Conservation (phyloP, 345 rosid genomes). For the Populus deltoides region DNA sequence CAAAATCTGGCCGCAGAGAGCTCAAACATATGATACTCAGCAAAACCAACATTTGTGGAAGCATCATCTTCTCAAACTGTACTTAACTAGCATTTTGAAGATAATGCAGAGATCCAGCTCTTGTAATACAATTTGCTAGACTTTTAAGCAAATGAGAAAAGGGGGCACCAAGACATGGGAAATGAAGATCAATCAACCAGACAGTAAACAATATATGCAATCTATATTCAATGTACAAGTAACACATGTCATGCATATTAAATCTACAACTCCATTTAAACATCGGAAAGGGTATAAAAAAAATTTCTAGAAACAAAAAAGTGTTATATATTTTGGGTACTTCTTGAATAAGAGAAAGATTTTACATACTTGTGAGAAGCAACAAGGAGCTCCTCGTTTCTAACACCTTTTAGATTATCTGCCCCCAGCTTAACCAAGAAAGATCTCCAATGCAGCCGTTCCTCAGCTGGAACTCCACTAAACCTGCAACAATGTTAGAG, state of each 20-base stretch:
- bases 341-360: background rate
- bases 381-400: constrained; percentile 91
- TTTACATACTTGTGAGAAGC: constrained; percentile 83
- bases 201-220: too few relatives aligned
- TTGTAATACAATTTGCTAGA: background rate
- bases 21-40: background rate
- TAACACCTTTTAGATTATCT: constrained; percentile 83
- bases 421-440: constrained; percentile 92
- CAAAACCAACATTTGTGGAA: background rate
- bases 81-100: background rate
- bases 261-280: background rate
- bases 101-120: background rate
- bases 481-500: constrained; percentile 44
- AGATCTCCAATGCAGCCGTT: constrained; percentile 84
- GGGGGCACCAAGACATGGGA: background rate
- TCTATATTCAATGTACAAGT: background rate
- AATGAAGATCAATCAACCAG: background rate
- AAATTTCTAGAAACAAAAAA: background rate
- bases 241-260: background rate
- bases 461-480: constrained; percentile 97
- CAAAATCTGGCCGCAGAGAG: background rate
- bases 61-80: background rate
- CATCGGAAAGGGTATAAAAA: background rate
- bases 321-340: background rate
- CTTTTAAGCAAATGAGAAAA: background rate